phyloP scores from a whole-genome alignment of 2,329 filamentous ascomycete species.

The Aureobasidium sp. region DNA sequence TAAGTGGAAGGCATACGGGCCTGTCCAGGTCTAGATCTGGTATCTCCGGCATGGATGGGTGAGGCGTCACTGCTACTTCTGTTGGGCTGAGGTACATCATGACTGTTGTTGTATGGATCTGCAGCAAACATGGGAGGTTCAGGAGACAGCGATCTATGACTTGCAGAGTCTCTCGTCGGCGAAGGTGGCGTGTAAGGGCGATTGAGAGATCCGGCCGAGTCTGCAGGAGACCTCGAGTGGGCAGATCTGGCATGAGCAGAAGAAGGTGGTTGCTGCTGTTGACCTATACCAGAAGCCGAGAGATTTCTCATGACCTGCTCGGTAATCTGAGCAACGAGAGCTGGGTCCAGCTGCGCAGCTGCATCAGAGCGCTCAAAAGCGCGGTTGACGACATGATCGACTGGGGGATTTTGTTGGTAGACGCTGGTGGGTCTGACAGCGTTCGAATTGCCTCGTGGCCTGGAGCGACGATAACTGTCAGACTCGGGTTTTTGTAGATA shows the following conservation, averaged over 20 bases:
- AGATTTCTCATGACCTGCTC: slow-evolving; percentile 42
- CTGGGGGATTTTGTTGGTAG: slow-evolving; percentile 30
- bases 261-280: slow-evolving; percentile 19
- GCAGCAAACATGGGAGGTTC: slow-evolving; percentile 25
- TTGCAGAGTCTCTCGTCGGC: slow-evolving; percentile 33
- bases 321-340: slow-evolving; percentile 55
- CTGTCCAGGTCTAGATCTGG: slow-evolving; percentile 25
- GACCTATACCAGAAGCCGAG: slow-evolving; percentile 37
- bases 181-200: slow-evolving; percentile 51
- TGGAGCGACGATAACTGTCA: background rate
- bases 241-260: background rate
- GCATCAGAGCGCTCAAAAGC: slow-evolving; percentile 48
- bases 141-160: slow-evolving; percentile 31
- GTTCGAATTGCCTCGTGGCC: background rate
- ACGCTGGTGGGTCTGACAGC: background rate
- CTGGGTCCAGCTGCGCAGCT: slow-evolving; percentile 49
- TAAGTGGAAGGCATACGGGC: slow-evolving; percentile 31
- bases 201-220: slow-evolving; percentile 43
- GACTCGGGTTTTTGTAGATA: background rate
- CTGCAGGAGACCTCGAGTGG: slow-evolving; percentile 35
- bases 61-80: slow-evolving; percentile 21
- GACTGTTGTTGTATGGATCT: slow-evolving; percentile 6
- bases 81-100: slow-evolving; percentile 2
- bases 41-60: slow-evolving; percentile 21
- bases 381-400: slow-evolving; percentile 52